Conservation (phyloP, 768 basidiomycete genomes). For the Rossbeevera mucosa region DNA sequence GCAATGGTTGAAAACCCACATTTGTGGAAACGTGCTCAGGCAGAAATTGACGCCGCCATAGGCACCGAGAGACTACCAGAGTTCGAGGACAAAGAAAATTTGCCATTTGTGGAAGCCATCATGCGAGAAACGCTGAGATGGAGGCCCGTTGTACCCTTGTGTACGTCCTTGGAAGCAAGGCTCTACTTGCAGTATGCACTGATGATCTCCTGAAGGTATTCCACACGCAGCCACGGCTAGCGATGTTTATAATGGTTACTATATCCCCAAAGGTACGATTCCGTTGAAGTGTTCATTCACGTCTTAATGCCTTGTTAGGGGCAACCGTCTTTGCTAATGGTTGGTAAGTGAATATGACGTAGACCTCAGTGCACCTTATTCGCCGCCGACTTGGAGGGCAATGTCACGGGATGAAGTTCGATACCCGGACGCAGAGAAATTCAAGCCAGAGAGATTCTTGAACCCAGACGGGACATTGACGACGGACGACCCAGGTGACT, state of each 20-base stretch:
- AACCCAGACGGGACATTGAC: neutral
- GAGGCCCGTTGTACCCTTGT: neutral
- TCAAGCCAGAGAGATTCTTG: slow-evolving; percentile 12
- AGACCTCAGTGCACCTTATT: neutral
- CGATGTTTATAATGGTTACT: slow-evolving; percentile 39
- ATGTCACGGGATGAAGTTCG: neutral
- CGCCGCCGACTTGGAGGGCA: neutral
- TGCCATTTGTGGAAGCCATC: neutral
- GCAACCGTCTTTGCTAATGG: neutral
- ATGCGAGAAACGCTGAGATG: neutral
- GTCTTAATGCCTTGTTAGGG: neutral
- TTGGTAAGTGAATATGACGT: neutral
- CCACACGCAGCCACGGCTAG: slow-evolving; percentile 31
- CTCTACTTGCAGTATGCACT: neutral
- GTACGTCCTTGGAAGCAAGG: neutral
- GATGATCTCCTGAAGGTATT: neutral
- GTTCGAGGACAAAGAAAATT: neutral
- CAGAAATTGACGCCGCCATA: neutral
- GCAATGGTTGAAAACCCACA: neutral
- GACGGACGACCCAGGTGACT: neutral
- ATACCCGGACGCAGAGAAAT: slow-evolving; percentile 6
- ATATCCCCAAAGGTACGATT: slow-evolving; percentile 45
- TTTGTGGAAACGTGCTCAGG: neutral
- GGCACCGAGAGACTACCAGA: neutral
- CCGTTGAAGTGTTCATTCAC: neutral